Base-by-base conservation (phyloP, 2,329 filamentous ascomycete genomes). In the Ceratocystis albifundus region DNA sequence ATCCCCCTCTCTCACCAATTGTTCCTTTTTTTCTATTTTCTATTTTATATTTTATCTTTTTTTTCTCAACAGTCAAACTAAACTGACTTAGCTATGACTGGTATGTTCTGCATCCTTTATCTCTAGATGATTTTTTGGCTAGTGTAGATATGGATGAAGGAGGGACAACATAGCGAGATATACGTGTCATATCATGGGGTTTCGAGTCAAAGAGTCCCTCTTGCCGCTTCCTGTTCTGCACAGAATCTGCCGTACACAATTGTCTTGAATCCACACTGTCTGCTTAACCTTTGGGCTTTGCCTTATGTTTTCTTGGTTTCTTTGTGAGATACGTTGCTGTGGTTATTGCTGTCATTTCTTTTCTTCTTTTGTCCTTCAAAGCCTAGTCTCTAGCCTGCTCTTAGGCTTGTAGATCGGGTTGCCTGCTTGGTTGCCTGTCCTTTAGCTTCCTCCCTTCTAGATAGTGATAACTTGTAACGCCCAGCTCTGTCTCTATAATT, bases 231-330 rank as follows among this genome's bases (percentile, higher is more conserved):
- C 36, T 41, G 36, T 41, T 12, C 36, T 41, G 36, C 36, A 41
- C 36, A 41, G 36, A 41, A 41, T 41, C 10, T 41, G 36, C 36
- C 36, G 36, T 41, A 41, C 36, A 12, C 36, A 41, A 41, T 41
- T 41, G 36, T 41, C 36, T 15, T 41, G 10, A 41, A 41, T 41
- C 8, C 10, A 12, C 36, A 41, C 36, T 12, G 36, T 41, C 36
- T 57, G 25, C 32, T 57, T 57, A 3, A n/a, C n/a, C n/a, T n/a
- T n/a, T n/a, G n/a, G 61, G 44, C 25, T 48, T 22, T 63, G 61
- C 44, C 48, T 63, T 70, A 62, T 66, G 65, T 64, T 70, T 65
- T 71, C 70, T 71, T 71, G 65, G 59, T 65, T 64, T 65, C 63
- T 65, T 61, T 64, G 36, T 64, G 36, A 41, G 36, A 41, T 41